phyloP scores from a whole-genome alignment of 2,329 filamentous ascomycete species.

The Pseudogymnoascus verrucosus region DNA sequence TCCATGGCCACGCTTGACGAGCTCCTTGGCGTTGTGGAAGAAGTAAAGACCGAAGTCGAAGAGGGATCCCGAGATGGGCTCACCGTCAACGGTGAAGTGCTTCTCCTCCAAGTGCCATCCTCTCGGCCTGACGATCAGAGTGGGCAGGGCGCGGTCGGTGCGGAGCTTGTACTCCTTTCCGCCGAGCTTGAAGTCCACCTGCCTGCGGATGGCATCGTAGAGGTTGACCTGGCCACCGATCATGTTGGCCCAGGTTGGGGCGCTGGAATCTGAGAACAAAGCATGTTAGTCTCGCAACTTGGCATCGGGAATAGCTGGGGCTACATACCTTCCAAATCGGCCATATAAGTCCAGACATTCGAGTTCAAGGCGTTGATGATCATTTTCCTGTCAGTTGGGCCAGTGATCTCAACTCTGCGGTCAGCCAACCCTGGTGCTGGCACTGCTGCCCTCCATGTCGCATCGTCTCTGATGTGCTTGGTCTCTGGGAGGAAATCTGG shows the following conservation, averaged over 20 bases:
- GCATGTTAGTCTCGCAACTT: not conserved
- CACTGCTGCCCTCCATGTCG: slow-evolving; percentile 84
- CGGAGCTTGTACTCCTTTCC: slow-evolving; percentile 96
- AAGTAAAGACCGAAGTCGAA: slow-evolving; percentile 99
- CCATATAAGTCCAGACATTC: slow-evolving; percentile 98
- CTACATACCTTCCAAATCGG: slow-evolving; percentile 83
- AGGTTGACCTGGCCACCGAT: slow-evolving; percentile 97
- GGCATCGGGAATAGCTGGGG: not conserved
- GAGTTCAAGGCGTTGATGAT: slow-evolving; percentile 95
- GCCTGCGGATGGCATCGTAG: slow-evolving; percentile 86
- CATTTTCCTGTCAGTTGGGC: slow-evolving; percentile 97
- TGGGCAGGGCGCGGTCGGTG: slow-evolving; percentile 78
- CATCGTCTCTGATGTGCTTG: slow-evolving; percentile 86
- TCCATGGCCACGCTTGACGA: slow-evolving; percentile 73
- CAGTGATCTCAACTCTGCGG: slow-evolving; percentile 92
- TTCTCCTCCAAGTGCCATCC: slow-evolving; percentile 99
- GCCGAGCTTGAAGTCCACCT: slow-evolving; percentile 94
- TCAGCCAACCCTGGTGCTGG: slow-evolving; percentile 90
- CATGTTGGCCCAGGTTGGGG: slow-evolving; percentile 99
- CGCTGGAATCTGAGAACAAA: slow-evolving; percentile 65
- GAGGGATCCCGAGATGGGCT: slow-evolving; percentile 83
- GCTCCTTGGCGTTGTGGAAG: slow-evolving; percentile 92
- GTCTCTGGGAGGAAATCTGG: slow-evolving; percentile 96
- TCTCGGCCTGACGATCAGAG: slow-evolving; percentile 86
- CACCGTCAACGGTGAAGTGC: slow-evolving; percentile 91